Evolutionary conservation across 768 basidiomycete species (phyloP).

Genomic region (Exidia glandulosa): DNA sequence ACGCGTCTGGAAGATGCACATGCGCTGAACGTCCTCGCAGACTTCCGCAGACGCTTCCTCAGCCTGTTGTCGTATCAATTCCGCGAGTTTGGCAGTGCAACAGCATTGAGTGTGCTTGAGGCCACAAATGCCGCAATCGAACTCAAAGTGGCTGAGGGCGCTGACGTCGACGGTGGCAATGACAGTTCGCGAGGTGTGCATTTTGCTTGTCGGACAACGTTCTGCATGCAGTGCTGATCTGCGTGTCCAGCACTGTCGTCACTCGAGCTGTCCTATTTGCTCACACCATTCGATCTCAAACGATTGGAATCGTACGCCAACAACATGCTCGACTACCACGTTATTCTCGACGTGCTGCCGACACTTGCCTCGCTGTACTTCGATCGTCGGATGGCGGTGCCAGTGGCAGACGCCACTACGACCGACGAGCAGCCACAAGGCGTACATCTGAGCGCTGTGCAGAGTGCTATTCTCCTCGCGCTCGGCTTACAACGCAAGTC

Average conservation of each 20-base stretch:
- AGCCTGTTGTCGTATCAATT: constrained; percentile 88
- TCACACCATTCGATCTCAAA: constrained; percentile 92
- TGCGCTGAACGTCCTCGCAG: too few relatives aligned
- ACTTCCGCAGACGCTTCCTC: constrained; percentile 87
- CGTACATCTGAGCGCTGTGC: constrained; percentile 70
- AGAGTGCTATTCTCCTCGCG: constrained; percentile 82
- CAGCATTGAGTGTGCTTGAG: constrained; percentile 79
- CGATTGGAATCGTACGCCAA: constrained; percentile 92
- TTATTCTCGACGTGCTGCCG: constrained; percentile 86
- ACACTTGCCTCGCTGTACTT: constrained; percentile 76
- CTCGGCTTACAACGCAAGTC: constrained; percentile 82
- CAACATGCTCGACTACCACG: constrained; percentile 93
- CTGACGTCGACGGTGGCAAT: constrained; percentile 37
- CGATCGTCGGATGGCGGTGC: constrained; percentile 39
- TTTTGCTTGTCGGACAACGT: not conserved
- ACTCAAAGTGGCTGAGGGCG: not conserved
- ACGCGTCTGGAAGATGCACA: too few relatives aligned
- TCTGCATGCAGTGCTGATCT: not conserved
- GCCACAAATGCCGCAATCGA: constrained; percentile 45
- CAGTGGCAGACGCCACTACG: constrained; percentile 15
- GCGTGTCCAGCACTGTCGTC: constrained; percentile 28
- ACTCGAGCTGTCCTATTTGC: constrained; percentile 45
- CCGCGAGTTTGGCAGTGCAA: constrained; percentile 83
- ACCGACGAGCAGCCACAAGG: constrained; percentile 32
- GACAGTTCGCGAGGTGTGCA: constrained; percentile 28